Conservation (phyloP, 495 filamentous ascomycete species). For the Xylaria scruposa region DNA sequence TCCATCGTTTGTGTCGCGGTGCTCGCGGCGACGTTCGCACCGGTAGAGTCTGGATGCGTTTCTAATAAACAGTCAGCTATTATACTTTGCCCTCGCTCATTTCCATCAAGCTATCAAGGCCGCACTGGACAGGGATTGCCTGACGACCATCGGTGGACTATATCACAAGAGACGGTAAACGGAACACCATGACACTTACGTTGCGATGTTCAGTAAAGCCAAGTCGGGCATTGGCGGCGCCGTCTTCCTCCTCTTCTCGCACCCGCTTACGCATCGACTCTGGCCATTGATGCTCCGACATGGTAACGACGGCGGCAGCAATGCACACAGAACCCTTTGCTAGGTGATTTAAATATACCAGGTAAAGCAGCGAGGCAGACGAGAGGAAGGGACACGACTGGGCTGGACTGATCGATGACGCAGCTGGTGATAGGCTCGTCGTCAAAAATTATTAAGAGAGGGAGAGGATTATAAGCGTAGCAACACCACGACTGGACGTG, state of each 20-base stretch:
- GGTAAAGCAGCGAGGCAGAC: background rate
- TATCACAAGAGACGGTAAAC: constrained; percentile 3
- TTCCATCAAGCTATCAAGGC: too few species aligned
- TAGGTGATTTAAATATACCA: background rate
- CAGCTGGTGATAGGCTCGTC: background rate
- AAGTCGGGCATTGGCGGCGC: constrained; percentile 35
- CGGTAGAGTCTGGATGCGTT: constrained; percentile 55
- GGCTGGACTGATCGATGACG: background rate
- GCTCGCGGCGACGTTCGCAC: constrained; percentile 49
- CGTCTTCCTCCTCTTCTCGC: constrained; percentile 36
- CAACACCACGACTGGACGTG: background rate
- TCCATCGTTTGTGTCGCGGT: constrained; percentile 50
- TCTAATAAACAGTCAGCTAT: constrained; percentile 39
- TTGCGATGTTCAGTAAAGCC: constrained; percentile 57
- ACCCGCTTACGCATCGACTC: constrained; percentile 37
- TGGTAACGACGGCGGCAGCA: constrained; percentile 15
- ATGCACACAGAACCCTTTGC: background rate
- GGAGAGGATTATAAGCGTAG: background rate
- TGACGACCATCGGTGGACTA: background rate
- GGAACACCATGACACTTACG: constrained; percentile 41
- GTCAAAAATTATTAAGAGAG: constrained; percentile 5
- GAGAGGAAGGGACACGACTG: background rate
- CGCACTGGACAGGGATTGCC: too few species aligned
- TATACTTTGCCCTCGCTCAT: background rate
- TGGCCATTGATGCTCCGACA: constrained; percentile 36